phyloP scores from a whole-genome alignment of 2,329 filamentous ascomycete species.

The Mollisia scopiformis region DNA sequence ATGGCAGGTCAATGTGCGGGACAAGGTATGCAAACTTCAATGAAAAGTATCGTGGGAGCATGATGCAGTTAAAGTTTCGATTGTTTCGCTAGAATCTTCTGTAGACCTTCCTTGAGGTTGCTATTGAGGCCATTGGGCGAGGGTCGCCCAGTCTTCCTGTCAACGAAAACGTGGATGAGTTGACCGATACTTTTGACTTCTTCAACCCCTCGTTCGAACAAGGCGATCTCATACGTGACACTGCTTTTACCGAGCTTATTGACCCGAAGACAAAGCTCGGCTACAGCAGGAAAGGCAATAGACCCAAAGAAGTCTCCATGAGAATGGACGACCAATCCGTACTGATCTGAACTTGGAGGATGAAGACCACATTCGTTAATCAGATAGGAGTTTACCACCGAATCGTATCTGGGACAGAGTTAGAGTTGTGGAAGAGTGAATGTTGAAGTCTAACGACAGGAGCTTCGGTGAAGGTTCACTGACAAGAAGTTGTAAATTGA shows the following conservation, averaged over 20 bases:
- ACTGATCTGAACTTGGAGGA: constrained; percentile 70
- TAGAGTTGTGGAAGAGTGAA: too few relatives aligned
- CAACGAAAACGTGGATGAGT: constrained; percentile 89
- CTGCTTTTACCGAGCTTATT: constrained; percentile 84
- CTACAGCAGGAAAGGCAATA: constrained; percentile 78
- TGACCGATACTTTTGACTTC: constrained; percentile 82
- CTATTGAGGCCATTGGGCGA: constrained; percentile 64
- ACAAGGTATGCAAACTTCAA: neutral
- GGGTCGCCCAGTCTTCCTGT: constrained; percentile 71
- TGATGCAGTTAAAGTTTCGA: constrained; percentile 30
- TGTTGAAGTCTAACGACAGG: too few relatives aligned
- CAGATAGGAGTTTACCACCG: constrained; percentile 86
- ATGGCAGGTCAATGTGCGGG: neutral
- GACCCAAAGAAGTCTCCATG: constrained; percentile 85
- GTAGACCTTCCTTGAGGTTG: constrained; percentile 60
- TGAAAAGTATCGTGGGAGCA: neutral
- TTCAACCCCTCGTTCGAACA: constrained; percentile 77
- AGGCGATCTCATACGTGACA: constrained; percentile 85
- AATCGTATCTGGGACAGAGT: constrained; percentile 69
- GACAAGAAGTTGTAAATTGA: constrained; percentile 81
- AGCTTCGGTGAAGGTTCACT: constrained; percentile 30
- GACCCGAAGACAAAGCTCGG: constrained; percentile 82
- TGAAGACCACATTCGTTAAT: constrained; percentile 76
- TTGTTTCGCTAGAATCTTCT: constrained; percentile 51
- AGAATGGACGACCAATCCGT: constrained; percentile 83